These are phyloP conservation scores for Lippia alba DNA, from an alignment of 305 asterid genomes.

Conservation along the genomic window DNA sequence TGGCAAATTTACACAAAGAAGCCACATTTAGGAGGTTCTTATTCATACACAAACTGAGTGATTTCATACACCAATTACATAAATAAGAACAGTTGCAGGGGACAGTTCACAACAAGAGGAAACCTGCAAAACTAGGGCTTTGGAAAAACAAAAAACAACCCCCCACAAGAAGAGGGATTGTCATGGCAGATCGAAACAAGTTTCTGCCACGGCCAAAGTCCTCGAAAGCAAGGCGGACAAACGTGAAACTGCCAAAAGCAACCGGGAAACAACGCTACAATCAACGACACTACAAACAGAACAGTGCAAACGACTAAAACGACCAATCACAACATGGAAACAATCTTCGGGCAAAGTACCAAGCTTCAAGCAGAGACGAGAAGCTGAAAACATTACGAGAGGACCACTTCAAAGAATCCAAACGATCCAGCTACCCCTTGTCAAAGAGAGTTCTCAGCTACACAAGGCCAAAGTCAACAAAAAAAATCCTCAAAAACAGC, in stretches of 20 bases:
- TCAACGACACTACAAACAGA: conserved; percentile 25
- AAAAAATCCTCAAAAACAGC: conserved; percentile 56
- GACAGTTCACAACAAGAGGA: conserved; percentile 44
- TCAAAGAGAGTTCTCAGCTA: conserved; percentile 44
- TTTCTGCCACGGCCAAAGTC: conserved; percentile 74
- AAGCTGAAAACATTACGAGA: conserved; percentile 47
- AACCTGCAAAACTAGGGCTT: conserved; percentile 74
- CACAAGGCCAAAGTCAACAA: conserved; percentile 38
- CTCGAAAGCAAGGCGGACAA: conserved; percentile 48
- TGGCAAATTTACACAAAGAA: background rate
- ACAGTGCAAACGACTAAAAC: conserved; percentile 7
- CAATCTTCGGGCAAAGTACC: conserved; percentile 28
- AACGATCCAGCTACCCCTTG: conserved; percentile 46
- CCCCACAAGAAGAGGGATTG: conserved; percentile 39
- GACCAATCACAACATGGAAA: conserved; percentile 20
- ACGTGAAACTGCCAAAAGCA: conserved; percentile 53
- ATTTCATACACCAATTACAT: conserved; percentile 28
- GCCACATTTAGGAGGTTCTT: conserved; percentile 31
- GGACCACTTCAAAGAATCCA: conserved; percentile 41
- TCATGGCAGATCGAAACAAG: conserved; percentile 51
- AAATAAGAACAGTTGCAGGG: conserved; percentile 36
- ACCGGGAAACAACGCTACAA: conserved; percentile 43
- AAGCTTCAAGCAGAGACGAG: conserved; percentile 40
- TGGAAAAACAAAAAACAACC: conserved; percentile 58
- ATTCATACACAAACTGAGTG: conserved; percentile 34